Evolutionary conservation across 164 flowering plant genomes (phyloP), one percentile per base, ranked within the genome.

Genomic region (Umbilicus rupestris): DNA sequence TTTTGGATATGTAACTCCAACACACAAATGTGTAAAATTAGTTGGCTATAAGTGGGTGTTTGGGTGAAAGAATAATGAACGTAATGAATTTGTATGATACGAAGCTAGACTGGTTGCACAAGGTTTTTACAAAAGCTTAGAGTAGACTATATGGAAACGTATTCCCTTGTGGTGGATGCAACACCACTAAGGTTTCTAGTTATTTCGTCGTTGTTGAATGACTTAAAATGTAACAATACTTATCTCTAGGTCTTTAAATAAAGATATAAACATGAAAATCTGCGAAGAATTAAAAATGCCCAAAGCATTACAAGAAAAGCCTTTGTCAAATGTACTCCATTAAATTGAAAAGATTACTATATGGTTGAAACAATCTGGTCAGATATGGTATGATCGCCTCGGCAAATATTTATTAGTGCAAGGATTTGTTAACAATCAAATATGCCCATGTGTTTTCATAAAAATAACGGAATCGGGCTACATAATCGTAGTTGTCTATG

Each of bases 151-250:
- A 20, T 30, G 22, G 29, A 39, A 42, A 39, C 66, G 12, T 39
- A 63, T 39, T 63, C 66, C 17, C 49, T 5, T 5, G 30, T 22
- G 26, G 24, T 63, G 66, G 66, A 63, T 63, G 64, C 46, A 37
- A 63, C 39, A 39, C 31, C 65, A 63, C 39, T 63, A 2, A 12
- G 45, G 7, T 35, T 37, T 63, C 66, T 0, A 20, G 0, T 63
- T 45, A 28, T 30, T 26, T 4, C n/a, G 26, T 7, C 28, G 22
- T 65, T 22, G 22, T 8, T 7, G 28, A 15, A 63, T 1, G 29
- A 39, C 17, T 39, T 37, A 42, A 30, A 26, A 65, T 45, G 37
- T 42, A 19, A 12, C 52, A 3, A 15, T 29, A 20, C 20, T 12
- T 5, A 0, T 65, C 3, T 65, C 44, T 45, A 16, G 62, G 19